Conservation (phyloP, 2,329 filamentous ascomycete species). For the Pestalotiopsis sp. region DNA sequence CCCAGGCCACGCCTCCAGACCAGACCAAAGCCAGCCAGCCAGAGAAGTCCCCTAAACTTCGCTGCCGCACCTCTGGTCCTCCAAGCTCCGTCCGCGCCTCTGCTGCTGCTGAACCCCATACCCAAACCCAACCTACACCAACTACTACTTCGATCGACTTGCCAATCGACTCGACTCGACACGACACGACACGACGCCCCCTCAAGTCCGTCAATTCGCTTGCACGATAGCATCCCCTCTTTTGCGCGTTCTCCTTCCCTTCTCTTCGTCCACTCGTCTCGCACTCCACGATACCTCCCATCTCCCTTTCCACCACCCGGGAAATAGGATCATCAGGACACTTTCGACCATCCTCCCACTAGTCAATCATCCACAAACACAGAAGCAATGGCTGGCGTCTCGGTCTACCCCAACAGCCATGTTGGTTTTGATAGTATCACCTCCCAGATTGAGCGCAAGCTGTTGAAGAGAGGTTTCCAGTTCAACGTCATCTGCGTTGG, state of each 20-base stretch:
- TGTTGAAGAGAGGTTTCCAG: slow-evolving; percentile 98
- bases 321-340: not conserved
- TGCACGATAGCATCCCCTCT: slow-evolving; percentile 16
- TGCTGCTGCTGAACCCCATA: not conserved
- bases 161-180: not conserved
- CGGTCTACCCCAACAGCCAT: slow-evolving; percentile 91
- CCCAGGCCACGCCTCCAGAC: not conserved
- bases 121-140: not conserved
- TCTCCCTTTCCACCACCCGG: slow-evolving; percentile 30
- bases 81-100: slow-evolving; percentile 20
- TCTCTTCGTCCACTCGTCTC: slow-evolving; percentile 25
- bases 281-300: slow-evolving; percentile 24
- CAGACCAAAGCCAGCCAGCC: not conserved
- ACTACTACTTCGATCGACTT: not conserved
- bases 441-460: slow-evolving; percentile 98
- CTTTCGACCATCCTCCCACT: not conserved
- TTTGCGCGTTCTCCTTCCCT: slow-evolving; percentile 15
- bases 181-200: slow-evolving; percentile 6
- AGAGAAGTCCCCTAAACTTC: slow-evolving; percentile 37
- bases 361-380: slow-evolving; percentile 26
- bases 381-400: slow-evolving; percentile 65
- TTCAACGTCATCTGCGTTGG: slow-evolving; percentile 99
- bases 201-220: slow-evolving; percentile 2
- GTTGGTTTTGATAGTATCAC: slow-evolving; percentile 99
- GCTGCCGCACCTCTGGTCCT: slow-evolving; percentile 13